Conservation (phyloP, 1,284 basidiomycete species). For the Puccinia horiana region DNA sequence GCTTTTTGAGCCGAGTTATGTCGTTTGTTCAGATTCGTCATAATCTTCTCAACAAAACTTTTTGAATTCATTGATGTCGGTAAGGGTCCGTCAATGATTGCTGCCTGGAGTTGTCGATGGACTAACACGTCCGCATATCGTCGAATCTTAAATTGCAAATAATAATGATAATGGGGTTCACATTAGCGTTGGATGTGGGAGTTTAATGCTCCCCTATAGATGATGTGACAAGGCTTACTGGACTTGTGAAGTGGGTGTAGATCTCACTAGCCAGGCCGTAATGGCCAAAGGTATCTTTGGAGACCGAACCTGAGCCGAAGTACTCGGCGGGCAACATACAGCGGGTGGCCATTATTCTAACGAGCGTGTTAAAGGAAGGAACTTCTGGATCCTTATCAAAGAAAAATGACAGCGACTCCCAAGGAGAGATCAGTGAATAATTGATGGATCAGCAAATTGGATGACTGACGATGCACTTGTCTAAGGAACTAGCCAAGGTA, state of each 20-base stretch:
- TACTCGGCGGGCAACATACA: conserved; percentile 99
- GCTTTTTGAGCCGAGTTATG: conserved; percentile 98
- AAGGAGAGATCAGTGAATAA: conserved; percentile 6
- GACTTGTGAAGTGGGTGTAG: conserved; percentile 89
- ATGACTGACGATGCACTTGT: conserved; percentile 76
- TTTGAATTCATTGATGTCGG: conserved; percentile 87
- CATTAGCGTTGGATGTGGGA: neutral
- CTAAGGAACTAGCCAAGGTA: conserved; percentile 84
- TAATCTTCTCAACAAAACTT: conserved; percentile 78
- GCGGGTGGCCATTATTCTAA: conserved; percentile 97
- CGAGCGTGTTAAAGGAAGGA: conserved; percentile 92
- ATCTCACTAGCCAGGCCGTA: conserved; percentile 95
- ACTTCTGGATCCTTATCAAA: conserved; percentile 69
- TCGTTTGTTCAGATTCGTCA: conserved; percentile 84
- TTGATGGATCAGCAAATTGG: neutral
- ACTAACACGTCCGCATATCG: conserved; percentile 75
- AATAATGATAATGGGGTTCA: too few species aligned
- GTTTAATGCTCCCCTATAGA: too few species aligned
- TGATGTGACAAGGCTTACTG: neutral
- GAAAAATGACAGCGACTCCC: too few species aligned
- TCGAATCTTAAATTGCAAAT: conserved; percentile 50
- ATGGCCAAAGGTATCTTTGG: conserved; percentile 88
- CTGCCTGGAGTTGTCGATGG: conserved; percentile 88
- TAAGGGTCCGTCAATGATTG: conserved; percentile 79
- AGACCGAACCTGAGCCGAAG: conserved; percentile 91